Base-by-base conservation (phyloP, 768 basidiomycete genomes). In the Pleurotus tuoliensis region DNA sequence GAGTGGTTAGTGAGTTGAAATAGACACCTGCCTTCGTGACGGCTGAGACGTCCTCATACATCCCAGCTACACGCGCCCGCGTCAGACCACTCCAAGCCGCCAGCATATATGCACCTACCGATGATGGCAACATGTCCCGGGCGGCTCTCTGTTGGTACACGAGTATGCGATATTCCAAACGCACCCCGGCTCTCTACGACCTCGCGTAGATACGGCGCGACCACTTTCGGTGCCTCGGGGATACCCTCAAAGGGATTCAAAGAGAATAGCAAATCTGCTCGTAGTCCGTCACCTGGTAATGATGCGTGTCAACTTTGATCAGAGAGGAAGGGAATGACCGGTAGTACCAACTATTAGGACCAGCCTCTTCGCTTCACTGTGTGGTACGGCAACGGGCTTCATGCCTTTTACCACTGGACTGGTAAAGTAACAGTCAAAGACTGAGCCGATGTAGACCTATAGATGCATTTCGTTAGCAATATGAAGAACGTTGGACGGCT, bases 51-150 rank as follows among this genome's bases (percentile, higher is more conserved):
- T 94, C 90, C 69, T 94, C 92, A 64, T 93, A 92, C 90, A 94
- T 93, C 2, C 92, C 92, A 30, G 83, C 83, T 86, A 53, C 3
- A 57, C 11, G 9, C 30, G 11, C 25, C 24, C 45, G 27, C 25
- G 46, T 49, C 12, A 34, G 39, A 5, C 44, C 50, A 4, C 18
- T 11, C 18, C 27, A 22, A 15, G 20, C 7, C 34, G 18, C 27
- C 24, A 16, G 1, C 38, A 25, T 6, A 34, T 12, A 18, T 20
- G 47, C 71, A 11, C 58, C 25, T 59, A 83, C 88, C 92, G 59
- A 94, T 92, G 53, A 94, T 81, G 18, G 92, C 92, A 22, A 94
- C 91, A 67, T 94, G 92, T 7, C 92, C 92, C 1, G 92, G 92
- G 20, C 92, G 73, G 67, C 88, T 91, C 63, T 94, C 92, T 4